Evolutionary conservation across 2,329 filamentous ascomycete species (phyloP).

Genomic region (Aspergillus cejpii): DNA sequence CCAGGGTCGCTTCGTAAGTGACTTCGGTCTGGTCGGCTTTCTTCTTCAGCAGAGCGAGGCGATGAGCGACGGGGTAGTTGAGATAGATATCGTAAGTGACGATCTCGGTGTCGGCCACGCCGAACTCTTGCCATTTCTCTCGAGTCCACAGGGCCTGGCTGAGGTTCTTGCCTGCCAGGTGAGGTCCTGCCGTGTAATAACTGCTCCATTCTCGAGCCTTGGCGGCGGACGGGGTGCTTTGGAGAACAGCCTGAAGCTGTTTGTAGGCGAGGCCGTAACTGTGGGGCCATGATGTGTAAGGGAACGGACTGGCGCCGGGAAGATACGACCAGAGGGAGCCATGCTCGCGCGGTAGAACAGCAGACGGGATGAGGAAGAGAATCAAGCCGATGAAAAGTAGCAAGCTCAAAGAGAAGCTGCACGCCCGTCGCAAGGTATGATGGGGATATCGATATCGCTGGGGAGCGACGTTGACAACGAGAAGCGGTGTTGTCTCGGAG

Average conservation of each 20-base stretch:
- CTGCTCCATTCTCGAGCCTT: conserved; percentile 64
- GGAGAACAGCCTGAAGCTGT: conserved; percentile 51
- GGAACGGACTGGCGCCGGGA: conserved; percentile 35
- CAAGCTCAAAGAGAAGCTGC: conserved; percentile 35
- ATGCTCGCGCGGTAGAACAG: conserved; percentile 34
- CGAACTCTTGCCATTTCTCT: conserved; percentile 66
- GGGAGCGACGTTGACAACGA: conserved; percentile 38
- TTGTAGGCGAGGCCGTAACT: conserved; percentile 46
- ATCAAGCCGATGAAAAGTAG: conserved; percentile 36
- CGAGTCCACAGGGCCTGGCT: conserved; percentile 72
- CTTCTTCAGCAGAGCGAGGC: conserved; percentile 59
- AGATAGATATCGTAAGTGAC: conserved; percentile 68
- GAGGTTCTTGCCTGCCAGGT: conserved; percentile 70
- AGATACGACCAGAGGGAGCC: conserved; percentile 37
- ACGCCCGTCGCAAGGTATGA: conserved; percentile 37
- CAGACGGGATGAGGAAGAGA: conserved; percentile 39
- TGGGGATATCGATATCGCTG: conserved; percentile 40
- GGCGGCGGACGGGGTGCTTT: conserved; percentile 48
- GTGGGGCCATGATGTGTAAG: conserved; percentile 38
- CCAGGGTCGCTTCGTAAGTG: conserved; percentile 69
- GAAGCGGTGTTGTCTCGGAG: conserved; percentile 39
- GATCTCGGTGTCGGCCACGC: conserved; percentile 52
- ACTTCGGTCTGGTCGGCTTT: conserved; percentile 45
- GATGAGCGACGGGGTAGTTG: conserved; percentile 68
- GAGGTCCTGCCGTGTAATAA: conserved; percentile 70